phyloP scores from a whole-genome alignment of 805 yeast species.

The Hanseniaspora clermontiae region DNA sequence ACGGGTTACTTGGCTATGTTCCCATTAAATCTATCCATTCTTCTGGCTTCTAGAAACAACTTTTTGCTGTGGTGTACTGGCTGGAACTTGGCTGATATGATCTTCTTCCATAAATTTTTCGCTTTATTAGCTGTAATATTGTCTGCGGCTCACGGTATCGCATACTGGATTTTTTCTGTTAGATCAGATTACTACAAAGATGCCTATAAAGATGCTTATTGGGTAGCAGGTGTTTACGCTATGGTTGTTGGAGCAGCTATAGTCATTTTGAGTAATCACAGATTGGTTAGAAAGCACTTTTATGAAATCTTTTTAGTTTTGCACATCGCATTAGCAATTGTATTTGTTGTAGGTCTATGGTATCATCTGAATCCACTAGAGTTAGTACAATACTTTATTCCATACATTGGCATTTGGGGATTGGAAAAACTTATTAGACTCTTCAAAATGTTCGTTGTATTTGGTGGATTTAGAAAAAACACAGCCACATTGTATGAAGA shows the following conservation, averaged over 20 bases:
- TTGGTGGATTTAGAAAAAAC: slow-evolving; percentile 13
- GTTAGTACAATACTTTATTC: slow-evolving; percentile 39
- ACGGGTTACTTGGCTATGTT: slow-evolving; percentile 37
- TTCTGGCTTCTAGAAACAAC: slow-evolving; percentile 61
- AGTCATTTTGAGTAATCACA: slow-evolving; percentile 32
- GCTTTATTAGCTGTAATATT: slow-evolving; percentile 33
- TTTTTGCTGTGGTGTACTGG: slow-evolving; percentile 49
- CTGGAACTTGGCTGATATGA: slow-evolving; percentile 46
- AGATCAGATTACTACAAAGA: slow-evolving; percentile 19
- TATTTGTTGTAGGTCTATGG: slow-evolving; percentile 35
- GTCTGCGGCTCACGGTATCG: slow-evolving; percentile 14
- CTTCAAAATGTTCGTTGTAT: slow-evolving; percentile 30
- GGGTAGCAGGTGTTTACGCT: slow-evolving; percentile 25
- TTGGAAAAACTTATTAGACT: slow-evolving; percentile 49
- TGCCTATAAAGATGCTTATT: slow-evolving; percentile 32
- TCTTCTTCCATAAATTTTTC: slow-evolving; percentile 49
- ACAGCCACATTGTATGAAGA: neutral
- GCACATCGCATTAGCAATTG: slow-evolving; percentile 34
- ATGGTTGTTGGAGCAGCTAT: slow-evolving; percentile 28
- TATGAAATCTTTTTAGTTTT: slow-evolving; percentile 34
- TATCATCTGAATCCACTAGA: slow-evolving; percentile 32
- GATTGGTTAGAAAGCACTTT: slow-evolving; percentile 30
- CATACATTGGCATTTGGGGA: slow-evolving; percentile 51
- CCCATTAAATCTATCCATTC: slow-evolving; percentile 40
- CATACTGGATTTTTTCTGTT: slow-evolving; percentile 11